phyloP scores from a whole-genome alignment of 208 protist species.

The Plasmodiophora brassicae region DNA sequence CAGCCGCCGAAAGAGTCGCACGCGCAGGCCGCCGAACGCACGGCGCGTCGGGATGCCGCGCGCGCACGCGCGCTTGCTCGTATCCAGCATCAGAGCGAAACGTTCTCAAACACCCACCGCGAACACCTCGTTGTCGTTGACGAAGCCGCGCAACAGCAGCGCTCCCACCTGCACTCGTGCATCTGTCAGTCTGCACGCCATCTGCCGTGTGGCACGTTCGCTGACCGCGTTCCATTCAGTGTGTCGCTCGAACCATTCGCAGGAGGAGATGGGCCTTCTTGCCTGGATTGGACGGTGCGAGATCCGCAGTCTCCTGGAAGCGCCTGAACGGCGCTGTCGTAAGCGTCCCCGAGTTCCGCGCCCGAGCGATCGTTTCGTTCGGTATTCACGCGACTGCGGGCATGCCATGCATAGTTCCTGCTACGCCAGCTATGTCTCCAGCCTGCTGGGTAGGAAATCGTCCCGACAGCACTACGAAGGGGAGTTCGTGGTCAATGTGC shows the following conservation, averaged over 20 bases:
- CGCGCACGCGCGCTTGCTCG: not conserved
- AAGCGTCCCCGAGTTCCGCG: not conserved
- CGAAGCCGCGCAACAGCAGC: not conserved
- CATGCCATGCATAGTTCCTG: not conserved
- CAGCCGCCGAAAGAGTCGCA: not conserved
- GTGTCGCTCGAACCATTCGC: not conserved
- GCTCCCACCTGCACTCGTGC: not conserved
- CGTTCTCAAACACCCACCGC: not conserved
- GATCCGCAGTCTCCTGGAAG: not conserved
- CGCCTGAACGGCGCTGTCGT: not conserved
- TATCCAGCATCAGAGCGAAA: not conserved
- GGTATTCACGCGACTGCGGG: not conserved
- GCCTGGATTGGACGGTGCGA: not conserved
- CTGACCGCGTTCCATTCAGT: not conserved
- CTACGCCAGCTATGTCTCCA: not conserved
- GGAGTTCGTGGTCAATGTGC: not conserved
- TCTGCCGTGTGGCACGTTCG: not conserved
- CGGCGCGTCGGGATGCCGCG: not conserved
- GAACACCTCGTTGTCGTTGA: too few relatives aligned
- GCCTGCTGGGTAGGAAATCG: not conserved
- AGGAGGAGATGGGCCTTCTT: conserved; percentile 6
- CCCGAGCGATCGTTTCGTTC: not conserved
- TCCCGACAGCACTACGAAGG: not conserved
- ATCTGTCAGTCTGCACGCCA: not conserved
- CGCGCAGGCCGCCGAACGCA: not conserved